Evolutionary conservation across 495 filamentous ascomycete genomes (phyloP), one percentile per base, ranked within the genome.

Genomic region (Aspergillus sparsus): DNA sequence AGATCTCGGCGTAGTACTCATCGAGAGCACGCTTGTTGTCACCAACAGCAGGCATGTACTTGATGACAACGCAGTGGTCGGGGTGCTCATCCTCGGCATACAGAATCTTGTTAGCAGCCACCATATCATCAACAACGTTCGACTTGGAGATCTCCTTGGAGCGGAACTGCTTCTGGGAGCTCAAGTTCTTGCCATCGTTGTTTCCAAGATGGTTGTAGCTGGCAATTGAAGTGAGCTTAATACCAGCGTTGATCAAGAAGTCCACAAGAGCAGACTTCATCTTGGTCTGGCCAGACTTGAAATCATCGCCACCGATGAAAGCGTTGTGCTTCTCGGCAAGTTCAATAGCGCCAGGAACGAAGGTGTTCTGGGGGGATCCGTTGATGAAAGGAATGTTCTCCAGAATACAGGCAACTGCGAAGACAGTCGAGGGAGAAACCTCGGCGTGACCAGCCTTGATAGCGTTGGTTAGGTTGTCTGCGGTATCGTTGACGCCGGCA

Each of bases 241-340:
- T 97, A 72, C 94, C 94, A 56, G 94, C 95, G 74, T 87, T 97
- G 87, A 98, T 94, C 68, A 98, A 77, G 83, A 98, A 98, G 79
- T 98, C 94, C 15, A 98, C 95, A 15, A 98, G 86, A 16, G 95
- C 95, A 41, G 92, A 97, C 77, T 98, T 98, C 94, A 98, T 98
- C 87, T 98, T 98, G 68, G 94, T 98, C 83, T 98, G 94, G 61
- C 94, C 94, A 53, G 94, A 98, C 85, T 98, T 98, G 87, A 98
- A 98, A 80, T 98, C 94, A 74, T 98, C 94, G 66, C 94, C 94
- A 44, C 93, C 95, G 66, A 98, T 92, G 82, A 97, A 98, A 34
- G 95, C 85, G 58, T 82, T 79, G 74, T 90, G 85, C 77, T 88
- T 80, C 81, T 95, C 90, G n/a, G 94, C 95, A 45, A 98, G 85